Percentiles rank a stretch among this genome's conserved stretches.
Conservation (phyloP, 129 eudicot species). For the Smallanthus sonchifolius region DNA sequence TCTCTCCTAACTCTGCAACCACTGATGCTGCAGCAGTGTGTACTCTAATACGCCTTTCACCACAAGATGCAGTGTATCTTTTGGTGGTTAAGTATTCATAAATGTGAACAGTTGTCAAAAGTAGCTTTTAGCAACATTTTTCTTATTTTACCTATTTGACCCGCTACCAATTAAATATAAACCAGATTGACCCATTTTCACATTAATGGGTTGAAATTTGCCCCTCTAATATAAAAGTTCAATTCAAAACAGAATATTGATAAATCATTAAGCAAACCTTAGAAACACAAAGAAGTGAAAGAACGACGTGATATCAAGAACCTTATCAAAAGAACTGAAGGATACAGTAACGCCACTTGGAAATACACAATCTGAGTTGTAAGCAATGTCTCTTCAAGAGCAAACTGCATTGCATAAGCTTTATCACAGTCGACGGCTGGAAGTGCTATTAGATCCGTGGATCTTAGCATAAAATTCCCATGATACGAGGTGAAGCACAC, state of each 20-base stretch:
- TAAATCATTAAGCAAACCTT: not conserved
- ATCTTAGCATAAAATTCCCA: constrained; percentile 97
- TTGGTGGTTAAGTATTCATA: constrained; percentile 47
- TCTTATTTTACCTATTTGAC: not conserved
- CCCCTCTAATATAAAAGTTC: not conserved
- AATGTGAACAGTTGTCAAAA: not conserved
- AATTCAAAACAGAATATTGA: not conserved
- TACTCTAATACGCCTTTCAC: constrained; percentile 98
- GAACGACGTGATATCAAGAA: not conserved
- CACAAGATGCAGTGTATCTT: constrained; percentile 95
- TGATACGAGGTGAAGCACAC: constrained; percentile 94
- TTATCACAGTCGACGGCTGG: constrained; percentile 99
- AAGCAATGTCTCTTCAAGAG: constrained; percentile 87
- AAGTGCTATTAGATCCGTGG: constrained; percentile 93
- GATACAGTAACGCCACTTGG: constrained; percentile 98
- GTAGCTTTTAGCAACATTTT: not conserved
- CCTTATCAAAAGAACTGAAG: constrained; percentile 30
- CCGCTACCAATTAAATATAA: not conserved
- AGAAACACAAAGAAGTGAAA: not conserved
- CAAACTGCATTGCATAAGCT: constrained; percentile 94
- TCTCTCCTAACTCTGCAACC: constrained; percentile 90
- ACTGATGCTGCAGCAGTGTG: constrained; percentile 99
- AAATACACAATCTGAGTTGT: constrained; percentile 84
- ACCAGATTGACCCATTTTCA: not conserved
- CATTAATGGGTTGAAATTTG: not conserved